Base-by-base conservation (phyloP, 2,329 filamentous ascomycete species). In the Stemphylium lycopersici region DNA sequence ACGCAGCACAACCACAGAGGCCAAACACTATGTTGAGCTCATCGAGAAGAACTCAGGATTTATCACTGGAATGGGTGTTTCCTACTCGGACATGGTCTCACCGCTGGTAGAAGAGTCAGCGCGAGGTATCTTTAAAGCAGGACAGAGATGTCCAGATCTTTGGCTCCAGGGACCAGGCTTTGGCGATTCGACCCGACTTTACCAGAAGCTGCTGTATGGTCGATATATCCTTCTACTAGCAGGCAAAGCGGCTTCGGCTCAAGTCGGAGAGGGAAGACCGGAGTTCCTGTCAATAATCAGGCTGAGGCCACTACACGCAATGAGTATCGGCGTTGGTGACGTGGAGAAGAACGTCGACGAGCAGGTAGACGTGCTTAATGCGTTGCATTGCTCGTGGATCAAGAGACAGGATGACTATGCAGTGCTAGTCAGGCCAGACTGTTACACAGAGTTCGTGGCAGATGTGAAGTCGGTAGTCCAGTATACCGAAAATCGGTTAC, bases 31-130 rank as follows among this genome's bases (percentile, higher is more conserved):
- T 41, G 79, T 82, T 2, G 72, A 73, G 22, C 78, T 79, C 0
- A 80, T 82, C 37, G 74, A 81, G 56, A 76, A 72, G 52, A 81
- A 81, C 38, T 79, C 80, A 0, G 79, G 75, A 1, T 81, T 79
- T 55, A 82, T 82, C 40, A 81, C 79, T 5, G 79, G 78, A 75
- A 63, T 80, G 78, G 78, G 78, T 4, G 76, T 80, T 2, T 68
- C 74, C 6, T 80, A 80, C 59, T 62, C 70, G 6, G 68, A 59
- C 3, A 54, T 72, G 29, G 66, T 56, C 15, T 79, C 77, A 6
- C 69, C 73, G 13, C 62, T 77, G 3, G 66, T 79, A 15, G 49
- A 56, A 4, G 64, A 69, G 12, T 76, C 74, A 2, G 58, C 68
- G 41, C 58, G 59, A 12, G 73, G 70, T 13, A 64, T 78, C 36